These are phyloP conservation scores for Pisolithus sp. DNA, from an alignment of 768 basidiomycete species.

Conservation along the genomic window DNA sequence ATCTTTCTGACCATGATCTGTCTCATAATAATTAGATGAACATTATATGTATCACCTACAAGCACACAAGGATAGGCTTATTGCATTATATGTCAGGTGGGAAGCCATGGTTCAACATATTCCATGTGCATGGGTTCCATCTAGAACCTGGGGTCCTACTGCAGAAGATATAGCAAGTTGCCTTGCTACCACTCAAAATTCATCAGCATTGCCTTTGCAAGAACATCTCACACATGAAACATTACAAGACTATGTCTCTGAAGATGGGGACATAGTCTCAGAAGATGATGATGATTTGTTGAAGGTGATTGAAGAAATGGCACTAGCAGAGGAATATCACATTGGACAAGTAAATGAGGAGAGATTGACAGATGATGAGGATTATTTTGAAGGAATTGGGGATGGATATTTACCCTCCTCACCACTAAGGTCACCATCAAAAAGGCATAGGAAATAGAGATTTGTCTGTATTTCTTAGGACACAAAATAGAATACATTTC, in stretches of 20 bases:
- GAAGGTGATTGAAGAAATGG: slow-evolving; percentile 1
- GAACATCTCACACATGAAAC: not conserved
- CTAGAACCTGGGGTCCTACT: not conserved
- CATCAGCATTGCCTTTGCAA: not conserved
- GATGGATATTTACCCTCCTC: not conserved
- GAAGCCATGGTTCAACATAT: not conserved
- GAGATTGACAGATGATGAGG: not conserved
- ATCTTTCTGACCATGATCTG: not conserved
- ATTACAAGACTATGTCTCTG: not conserved
- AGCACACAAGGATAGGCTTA: not conserved
- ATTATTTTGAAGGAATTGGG: not conserved
- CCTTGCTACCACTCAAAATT: too few relatives aligned
- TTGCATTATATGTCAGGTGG: not conserved
- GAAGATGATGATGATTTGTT: not conserved
- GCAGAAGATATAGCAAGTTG: not conserved
- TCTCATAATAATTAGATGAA: not conserved
- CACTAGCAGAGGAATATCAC: slow-evolving; percentile 2
- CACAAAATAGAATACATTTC: too few relatives aligned
- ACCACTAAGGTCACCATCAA: not conserved
- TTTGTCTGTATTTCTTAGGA: too few relatives aligned
- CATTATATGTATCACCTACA: not conserved
- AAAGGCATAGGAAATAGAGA: not conserved
- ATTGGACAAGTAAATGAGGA: not conserved
- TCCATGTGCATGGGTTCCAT: not conserved
- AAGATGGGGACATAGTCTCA: not conserved